Percentiles rank a stretch among this genome's conserved stretches.
These are phyloP conservation scores for Rusavskia elegans DNA, from an alignment of 495 filamentous ascomycete species.

Conservation along the genomic window DNA sequence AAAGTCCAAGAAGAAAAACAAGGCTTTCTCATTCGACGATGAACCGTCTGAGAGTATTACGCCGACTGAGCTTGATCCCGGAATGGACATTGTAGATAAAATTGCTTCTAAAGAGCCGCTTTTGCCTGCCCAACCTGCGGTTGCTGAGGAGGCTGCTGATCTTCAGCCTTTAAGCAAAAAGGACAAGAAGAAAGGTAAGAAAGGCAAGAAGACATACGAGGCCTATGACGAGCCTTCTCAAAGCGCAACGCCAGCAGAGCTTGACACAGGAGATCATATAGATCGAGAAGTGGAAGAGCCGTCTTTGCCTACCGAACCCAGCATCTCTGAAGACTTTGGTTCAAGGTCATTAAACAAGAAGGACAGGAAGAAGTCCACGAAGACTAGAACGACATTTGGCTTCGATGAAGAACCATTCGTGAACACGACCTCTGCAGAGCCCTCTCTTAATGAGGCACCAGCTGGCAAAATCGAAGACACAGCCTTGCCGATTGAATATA, in stretches of 20 bases:
- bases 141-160: not conserved
- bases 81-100: not conserved
- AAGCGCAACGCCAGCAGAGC: not conserved
- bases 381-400: constrained; percentile 5
- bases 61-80: not conserved
- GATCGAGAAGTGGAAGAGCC: not conserved
- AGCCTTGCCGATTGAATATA: too few relatives aligned
- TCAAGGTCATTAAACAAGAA: constrained; percentile 14
- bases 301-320: not conserved
- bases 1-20: constrained; percentile 10
- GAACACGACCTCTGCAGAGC: too few relatives aligned
- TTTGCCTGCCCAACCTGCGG: not conserved
- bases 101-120: not conserved
- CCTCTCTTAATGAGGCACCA: too few relatives aligned
- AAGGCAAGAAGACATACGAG: not conserved
- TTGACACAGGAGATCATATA: not conserved
- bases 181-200: constrained; percentile 16
- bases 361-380: constrained; percentile 18
- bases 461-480: too few relatives aligned
- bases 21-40: constrained; percentile 1
- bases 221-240: not conserved
- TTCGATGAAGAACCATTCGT: not conserved
- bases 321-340: not conserved
- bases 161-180: constrained; percentile 10
- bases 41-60: not conserved